Evolutionary conservation across 345 rosid genomes (phyloP).

Genomic region (Hevea brasiliensis): DNA sequence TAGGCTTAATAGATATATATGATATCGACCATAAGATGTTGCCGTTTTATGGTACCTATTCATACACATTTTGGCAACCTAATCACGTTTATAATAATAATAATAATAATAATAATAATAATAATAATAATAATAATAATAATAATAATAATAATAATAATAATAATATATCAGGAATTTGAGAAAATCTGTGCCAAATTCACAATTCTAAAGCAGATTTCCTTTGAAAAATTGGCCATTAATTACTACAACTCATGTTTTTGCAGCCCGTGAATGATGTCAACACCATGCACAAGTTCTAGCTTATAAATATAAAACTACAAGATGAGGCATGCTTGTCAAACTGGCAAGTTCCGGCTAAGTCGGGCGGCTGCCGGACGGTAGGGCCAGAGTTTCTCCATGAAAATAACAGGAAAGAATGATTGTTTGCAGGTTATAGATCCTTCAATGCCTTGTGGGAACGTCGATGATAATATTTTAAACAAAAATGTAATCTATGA

Average conservation of each 20-base stretch:
- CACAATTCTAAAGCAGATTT: background rate
- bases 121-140: too few species aligned
- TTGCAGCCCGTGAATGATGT: background rate
- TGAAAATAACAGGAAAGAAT: background rate
- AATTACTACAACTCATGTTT: too few species aligned
- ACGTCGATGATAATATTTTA: background rate
- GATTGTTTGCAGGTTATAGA: too few species aligned
- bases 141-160: too few species aligned
- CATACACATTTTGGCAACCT: too few species aligned
- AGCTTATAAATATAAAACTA: slow-evolving; percentile 1
- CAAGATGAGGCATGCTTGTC: background rate
- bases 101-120: background rate
- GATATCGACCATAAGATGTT: background rate
- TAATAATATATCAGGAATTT: too few species aligned
- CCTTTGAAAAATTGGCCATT: background rate
- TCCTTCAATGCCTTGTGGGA: too few species aligned
- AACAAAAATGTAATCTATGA: background rate
- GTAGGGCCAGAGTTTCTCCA: background rate
- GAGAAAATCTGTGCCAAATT: background rate
- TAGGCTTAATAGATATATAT: too few species aligned
- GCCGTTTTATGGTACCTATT: background rate
- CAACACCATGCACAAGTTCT: background rate
- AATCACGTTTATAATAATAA: background rate
- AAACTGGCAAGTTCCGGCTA: background rate
- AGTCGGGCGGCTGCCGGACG: slow-evolving; percentile 1